phyloP scores from a whole-genome alignment of 1,284 basidiomycete species.

The Marasmius fiardii region DNA sequence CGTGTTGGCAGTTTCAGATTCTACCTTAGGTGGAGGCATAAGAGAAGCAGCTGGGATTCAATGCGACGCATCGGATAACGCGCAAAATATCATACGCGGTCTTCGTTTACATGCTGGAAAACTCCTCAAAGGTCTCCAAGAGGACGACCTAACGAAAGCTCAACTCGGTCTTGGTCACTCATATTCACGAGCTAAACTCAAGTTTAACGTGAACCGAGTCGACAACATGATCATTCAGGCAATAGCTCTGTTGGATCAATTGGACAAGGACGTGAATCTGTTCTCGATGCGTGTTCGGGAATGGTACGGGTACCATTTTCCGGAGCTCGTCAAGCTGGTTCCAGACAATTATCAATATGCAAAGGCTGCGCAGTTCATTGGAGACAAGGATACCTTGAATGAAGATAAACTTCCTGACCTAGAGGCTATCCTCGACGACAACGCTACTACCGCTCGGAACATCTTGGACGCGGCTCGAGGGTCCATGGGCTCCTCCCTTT shows the following conservation, averaged over 20 bases:
- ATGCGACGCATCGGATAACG: conserved; percentile 86
- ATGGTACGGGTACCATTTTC: conserved; percentile 99
- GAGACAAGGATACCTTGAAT: conserved; percentile 79
- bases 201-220: conserved; percentile 99
- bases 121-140: conserved; percentile 86
- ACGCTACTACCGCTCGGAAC: conserved; percentile 87
- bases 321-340: conserved; percentile 93
- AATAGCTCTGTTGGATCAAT: conserved; percentile 96
- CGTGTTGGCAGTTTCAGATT: conserved; percentile 83
- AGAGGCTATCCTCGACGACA: conserved; percentile 82
- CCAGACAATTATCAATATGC: conserved; percentile 97
- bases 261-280: conserved; percentile 99
- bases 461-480: conserved; percentile 92
- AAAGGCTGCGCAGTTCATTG: conserved; percentile 84
- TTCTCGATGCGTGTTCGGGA: conserved; percentile 98
- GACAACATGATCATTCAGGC: conserved; percentile 99
- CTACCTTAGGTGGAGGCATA: conserved; percentile 78
- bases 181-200: conserved; percentile 97
- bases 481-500: conserved; percentile 93
- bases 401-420: conserved; percentile 83
- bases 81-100: conserved; percentile 90
- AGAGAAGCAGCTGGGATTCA: conserved; percentile 75
- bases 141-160: conserved; percentile 88
- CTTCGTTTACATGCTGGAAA: conserved; percentile 92
- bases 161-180: conserved; percentile 98